Conservation (phyloP, 768 basidiomycete genomes). For the Podaxis sp. region DNA sequence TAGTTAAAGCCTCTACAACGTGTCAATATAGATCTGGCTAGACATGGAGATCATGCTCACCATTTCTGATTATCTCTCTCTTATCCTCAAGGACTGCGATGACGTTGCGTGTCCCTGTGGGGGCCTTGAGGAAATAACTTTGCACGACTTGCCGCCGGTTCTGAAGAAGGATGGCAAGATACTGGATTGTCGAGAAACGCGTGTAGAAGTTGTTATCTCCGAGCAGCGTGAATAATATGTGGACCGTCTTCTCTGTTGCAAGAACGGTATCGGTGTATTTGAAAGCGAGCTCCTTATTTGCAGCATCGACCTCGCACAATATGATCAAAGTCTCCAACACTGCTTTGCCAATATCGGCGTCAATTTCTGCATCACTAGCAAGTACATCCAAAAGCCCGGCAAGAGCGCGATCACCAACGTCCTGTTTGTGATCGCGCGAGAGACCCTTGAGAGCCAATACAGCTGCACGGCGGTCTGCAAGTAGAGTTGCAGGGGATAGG, state of each 20-base stretch:
- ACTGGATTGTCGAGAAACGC: conserved; percentile 81
- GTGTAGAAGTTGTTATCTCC: conserved; percentile 80
- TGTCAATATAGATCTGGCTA: neutral
- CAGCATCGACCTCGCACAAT: conserved; percentile 77
- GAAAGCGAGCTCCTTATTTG: conserved; percentile 70
- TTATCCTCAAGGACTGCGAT: conserved; percentile 80
- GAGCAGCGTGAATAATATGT: conserved; percentile 77
- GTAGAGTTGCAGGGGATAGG: conserved; percentile 84
- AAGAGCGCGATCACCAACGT: conserved; percentile 80
- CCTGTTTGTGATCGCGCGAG: conserved; percentile 84
- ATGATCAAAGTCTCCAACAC: conserved; percentile 85
- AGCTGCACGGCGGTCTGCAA: conserved; percentile 90
- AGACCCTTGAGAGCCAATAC: conserved; percentile 95
- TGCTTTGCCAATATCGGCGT: conserved; percentile 90
- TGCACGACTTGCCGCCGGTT: conserved; percentile 84
- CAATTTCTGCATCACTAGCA: conserved; percentile 85
- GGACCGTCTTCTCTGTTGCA: conserved; percentile 64
- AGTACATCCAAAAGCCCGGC: conserved; percentile 78
- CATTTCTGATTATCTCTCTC: conserved; percentile 86
- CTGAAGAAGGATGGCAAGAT: conserved; percentile 75
- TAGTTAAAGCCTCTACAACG: conserved; percentile 71
- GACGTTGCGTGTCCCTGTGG: conserved; percentile 73
- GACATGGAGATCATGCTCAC: conserved; percentile 40
- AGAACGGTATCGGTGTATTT: conserved; percentile 83
- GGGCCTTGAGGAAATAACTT: conserved; percentile 85